Evolutionary conservation across 139 green algal species (phyloP), one percentile per base, ranked within the genome.

Genomic region (Chlamydomonas incerta): DNA sequence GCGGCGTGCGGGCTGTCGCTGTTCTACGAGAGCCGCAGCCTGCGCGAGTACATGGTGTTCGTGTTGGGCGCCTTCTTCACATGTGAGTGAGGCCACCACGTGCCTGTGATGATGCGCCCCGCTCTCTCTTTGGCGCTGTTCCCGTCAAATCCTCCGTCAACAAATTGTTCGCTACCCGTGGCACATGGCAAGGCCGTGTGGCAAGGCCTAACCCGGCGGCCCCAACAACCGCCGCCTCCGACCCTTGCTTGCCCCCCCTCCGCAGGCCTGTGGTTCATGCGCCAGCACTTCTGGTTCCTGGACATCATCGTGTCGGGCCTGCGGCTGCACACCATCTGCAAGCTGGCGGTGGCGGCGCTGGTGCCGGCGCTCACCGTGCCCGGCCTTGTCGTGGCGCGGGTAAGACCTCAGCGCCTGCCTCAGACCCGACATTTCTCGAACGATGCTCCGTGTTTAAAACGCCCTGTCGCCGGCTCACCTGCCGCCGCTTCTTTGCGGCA

Each of bases 1-100:
- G 95, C 94, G 24, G 89, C 92, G 0, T 87, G 80, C 63, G 98
- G 96, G 11, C 85, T 99, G n/a, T 95, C 94, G 15, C 91, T 98
- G 65, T 98, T 94, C 85, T 97, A 96, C 77, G 94, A 98, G 73
- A 93, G 90, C 2, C 35, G 87, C 23, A 80, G 76, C 67, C 60
- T 98, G 41, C 75, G 90, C 14, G 92, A 98, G 90, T 98, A 98
- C 88, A 52, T 87, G 41, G 72, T 98, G 9, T 98, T 99, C 79
- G 90, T 94, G 34, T 87, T 80, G 35, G 94, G 94, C 3, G 90
- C 88, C 3, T 83, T 94, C 37, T 29, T 92, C 33, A 93, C 91
- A 29, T 80, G 68, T 79, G 68, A 37, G 65, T 50, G n/a, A n/a
- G n/a, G n/a, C n/a, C n/a, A n/a, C n/a, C n/a, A n/a, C n/a, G n/a